Evolutionary conservation across 345 rosid species (phyloP).

Genomic region (Schrenkiella parvula): DNA sequence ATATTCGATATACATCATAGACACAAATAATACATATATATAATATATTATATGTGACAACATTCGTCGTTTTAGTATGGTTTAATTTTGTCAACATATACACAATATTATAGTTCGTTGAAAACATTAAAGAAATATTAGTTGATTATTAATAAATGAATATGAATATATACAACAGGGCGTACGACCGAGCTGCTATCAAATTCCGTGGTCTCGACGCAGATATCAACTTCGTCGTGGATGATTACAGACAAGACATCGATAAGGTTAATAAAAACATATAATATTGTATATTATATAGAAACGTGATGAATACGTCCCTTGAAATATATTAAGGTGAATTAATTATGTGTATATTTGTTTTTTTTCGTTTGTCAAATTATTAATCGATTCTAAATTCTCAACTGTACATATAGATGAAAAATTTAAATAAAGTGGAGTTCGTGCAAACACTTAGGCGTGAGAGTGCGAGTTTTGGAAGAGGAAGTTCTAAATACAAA

Average conservation of each 20-base stretch:
- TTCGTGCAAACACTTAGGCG: conserved; percentile 79
- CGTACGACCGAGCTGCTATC: conserved; percentile 92
- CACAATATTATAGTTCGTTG: no score
- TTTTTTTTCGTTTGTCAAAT: no score
- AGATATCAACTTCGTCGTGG: conserved; percentile 73
- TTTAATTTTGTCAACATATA: background rate
- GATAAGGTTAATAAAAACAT: conserved; percentile 38
- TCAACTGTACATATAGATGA: conserved; percentile 39
- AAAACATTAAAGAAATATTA: background rate
- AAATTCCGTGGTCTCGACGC: conserved; percentile 84
- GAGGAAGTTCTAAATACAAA: conserved; percentile 76
- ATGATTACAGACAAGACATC: conserved; percentile 69
- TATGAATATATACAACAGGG: conserved; percentile 44
- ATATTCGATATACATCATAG: background rate
- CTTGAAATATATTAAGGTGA: no score
- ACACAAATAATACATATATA: background rate
- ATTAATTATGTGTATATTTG: background rate
- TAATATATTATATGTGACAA: background rate
- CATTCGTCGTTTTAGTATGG: background rate
- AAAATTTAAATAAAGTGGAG: conserved; percentile 61
- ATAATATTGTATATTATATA: background rate
- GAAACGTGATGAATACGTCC: no score
- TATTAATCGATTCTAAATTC: no score
- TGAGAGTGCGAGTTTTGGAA: conserved; percentile 71
- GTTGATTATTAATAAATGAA: no score